Base-by-base conservation (phyloP, 805 yeast species). In the Yamadazyma tumulicola region DNA sequence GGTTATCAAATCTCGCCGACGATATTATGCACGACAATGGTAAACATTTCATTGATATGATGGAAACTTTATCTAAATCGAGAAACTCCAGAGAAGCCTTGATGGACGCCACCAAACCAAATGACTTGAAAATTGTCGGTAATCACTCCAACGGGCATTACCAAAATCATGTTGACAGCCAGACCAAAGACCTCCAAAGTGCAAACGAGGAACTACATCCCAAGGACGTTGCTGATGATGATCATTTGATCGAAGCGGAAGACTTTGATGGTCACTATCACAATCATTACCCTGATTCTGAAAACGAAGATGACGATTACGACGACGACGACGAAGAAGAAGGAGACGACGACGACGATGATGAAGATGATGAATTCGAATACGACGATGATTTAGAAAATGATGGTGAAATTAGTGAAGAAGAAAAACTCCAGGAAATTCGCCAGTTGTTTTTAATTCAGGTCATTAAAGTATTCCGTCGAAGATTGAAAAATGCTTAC, bases 21-120 rank as follows among this genome's bases (percentile, higher is more conserved):
- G 94, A 86, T 49, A 57, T 88, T 18, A 67, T 86, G 47, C 76
- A 75, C 46, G 81, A 80, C 51, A 85, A 83, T 42, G 95, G 95
- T n/a, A 72, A 74, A 43, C 75, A 79, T 26, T 85, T 87, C 43
- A 72, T 86, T 20, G 81, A 81, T 43, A 80, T 85, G 72, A 81
- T 88, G 76, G 94, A 86, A 54, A 72, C 77, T 34, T 64, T 85
- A 29, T 85, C 87, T 3, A 72, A 73, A 38, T 69, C 77, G 47
- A 64, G 56, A 54, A 49, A 41, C 26, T 61, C 48, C 31, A 46
- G 57, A 39, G 64, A 56, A 42, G 55, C 49, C 26, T 30, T 50
- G 13, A 12, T 25, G 12, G 27, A 25, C 13, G 11, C 23, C 10
- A 21, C 23, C 23, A 21, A 21, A n/a, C n/a, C n/a, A n/a, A n/a